Evolutionary conservation across 495 filamentous ascomycete genomes (phyloP), one percentile per base, ranked within the genome.

Genomic region (Hyaloscypha hepaticicola): DNA sequence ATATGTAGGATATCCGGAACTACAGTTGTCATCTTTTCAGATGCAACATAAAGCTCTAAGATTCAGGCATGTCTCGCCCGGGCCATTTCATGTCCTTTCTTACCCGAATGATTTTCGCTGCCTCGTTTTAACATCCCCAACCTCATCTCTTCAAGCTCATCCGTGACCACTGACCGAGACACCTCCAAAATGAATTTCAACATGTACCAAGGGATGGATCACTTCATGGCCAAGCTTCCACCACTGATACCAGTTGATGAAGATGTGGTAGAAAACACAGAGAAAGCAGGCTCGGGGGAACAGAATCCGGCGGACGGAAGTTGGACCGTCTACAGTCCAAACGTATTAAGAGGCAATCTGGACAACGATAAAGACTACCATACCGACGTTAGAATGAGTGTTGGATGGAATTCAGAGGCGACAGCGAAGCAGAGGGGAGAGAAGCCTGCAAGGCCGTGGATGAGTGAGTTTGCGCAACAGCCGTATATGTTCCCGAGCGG

Each of bases 261-360:
- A 34, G 28, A 25, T 59, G n/a, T 34, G 11, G 11, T 3, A 16
- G 21, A 50, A n/a, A 22, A 21, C 7, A 5, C 58, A 26, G 41
- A 45, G 25, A 5, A 63, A 19, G 59, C 63, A 28, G n/a, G n/a
- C n/a, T 19, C 41, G 22, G 48, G 9, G 8, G 38, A 52, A 45
- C 50, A 61, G 14, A 55, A 57, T 16, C 48, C 49, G 25, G 16
- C 38, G 27, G 50, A 62, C 52, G 26, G 53, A 25, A 67, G 51
- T 27, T 68, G 66, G 56, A 68, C 55, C 11, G 66, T 68, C 3
- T 31, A 33, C 27, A 60, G 53, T 22, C 56, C 66, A 9, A 34
- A 64, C 33, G 38, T 68, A 16, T 25, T 34, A 14, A 45, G 66
- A 50, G 61, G 66, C 1, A 56, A 60, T 34, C 25, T 68, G 22